A percentile compares a stretch with the other conserved stretches of the same genome.
Evolutionary conservation across 108 stramenopile genomes (phyloP).

Genomic region (Cyclotella baltica): DNA sequence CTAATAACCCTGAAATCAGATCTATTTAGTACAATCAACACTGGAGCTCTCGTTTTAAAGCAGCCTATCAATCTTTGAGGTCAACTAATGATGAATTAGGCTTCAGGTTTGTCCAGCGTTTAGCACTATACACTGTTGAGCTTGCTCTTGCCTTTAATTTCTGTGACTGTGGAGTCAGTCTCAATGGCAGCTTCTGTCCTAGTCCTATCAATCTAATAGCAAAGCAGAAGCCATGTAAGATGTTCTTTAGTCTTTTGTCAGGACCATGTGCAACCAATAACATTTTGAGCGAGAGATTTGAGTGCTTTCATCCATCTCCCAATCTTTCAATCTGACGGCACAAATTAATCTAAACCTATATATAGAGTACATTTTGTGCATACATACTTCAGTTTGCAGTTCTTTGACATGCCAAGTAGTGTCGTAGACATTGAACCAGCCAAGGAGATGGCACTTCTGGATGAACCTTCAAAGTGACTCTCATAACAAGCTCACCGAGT

Average conservation of each 20-base stretch:
- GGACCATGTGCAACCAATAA: constrained; percentile 8
- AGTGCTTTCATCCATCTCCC: not conserved
- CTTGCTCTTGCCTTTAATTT: not conserved
- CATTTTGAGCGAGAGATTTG: not conserved
- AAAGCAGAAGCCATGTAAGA: not conserved
- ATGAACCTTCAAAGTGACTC: not conserved
- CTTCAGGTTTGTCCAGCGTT: not conserved
- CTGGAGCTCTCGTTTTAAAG: not conserved
- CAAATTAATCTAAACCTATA: not conserved
- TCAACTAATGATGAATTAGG: not conserved
- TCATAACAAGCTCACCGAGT: not conserved
- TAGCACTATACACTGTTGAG: too few species aligned
- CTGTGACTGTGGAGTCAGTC: constrained; percentile 1
- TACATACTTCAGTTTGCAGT: too few species aligned
- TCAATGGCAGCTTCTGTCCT: not conserved
- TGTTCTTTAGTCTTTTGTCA: not conserved
- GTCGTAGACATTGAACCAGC: too few species aligned
- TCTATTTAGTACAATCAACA: too few species aligned
- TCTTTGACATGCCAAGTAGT: too few species aligned
- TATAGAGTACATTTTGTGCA: not conserved
- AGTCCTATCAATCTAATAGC: constrained; percentile 2
- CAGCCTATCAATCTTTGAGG: not conserved
- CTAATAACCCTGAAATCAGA: too few species aligned
- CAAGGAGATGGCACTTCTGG: constrained; percentile 4
- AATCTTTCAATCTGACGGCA: not conserved